A percentile compares a stretch with the other conserved stretches of the same genome.
Evolutionary conservation across 1,139 yeast genomes (phyloP).

Genomic region (Spathaspora jeffriesii): DNA sequence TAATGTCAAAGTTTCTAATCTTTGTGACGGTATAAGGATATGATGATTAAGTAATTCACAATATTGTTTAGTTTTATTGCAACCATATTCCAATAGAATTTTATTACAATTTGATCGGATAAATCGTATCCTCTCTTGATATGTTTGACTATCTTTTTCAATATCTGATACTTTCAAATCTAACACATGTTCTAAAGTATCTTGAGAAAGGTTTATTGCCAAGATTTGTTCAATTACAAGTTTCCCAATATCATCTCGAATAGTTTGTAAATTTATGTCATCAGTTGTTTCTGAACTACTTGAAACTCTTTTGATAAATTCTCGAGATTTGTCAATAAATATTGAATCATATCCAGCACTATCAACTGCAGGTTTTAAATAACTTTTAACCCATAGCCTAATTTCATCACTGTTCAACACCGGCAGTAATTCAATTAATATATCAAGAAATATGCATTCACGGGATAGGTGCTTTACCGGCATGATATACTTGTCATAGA

Average conservation of each 20-base stretch:
- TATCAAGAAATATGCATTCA: conserved; percentile 48
- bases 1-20: conserved; percentile 39
- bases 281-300: conserved; percentile 20
- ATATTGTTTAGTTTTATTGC: conserved; percentile 29
- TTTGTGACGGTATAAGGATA: conserved; percentile 24
- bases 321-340: conserved; percentile 44
- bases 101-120: conserved; percentile 42
- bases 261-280: conserved; percentile 25
- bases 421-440: conserved; percentile 39
- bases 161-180: conserved; percentile 17
- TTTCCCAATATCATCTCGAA: conserved; percentile 23
- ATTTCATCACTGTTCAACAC: conserved; percentile 43
- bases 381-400: conserved; percentile 53
- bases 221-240: conserved; percentile 30
- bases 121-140: conserved; percentile 51
- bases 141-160: conserved; percentile 25
- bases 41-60: conserved; percentile 33
- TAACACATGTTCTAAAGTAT: conserved; percentile 16
- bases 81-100: conserved; percentile 42
- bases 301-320: conserved; percentile 38
- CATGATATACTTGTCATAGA: conserved; percentile 41
- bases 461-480: conserved; percentile 29
- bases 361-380: conserved; percentile 56
- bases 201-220: conserved; percentile 25
- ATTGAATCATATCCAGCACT: conserved; percentile 53